phyloP scores from a whole-genome alignment of 805 yeast species.

The Maudiozyma pseudohumilis region DNA sequence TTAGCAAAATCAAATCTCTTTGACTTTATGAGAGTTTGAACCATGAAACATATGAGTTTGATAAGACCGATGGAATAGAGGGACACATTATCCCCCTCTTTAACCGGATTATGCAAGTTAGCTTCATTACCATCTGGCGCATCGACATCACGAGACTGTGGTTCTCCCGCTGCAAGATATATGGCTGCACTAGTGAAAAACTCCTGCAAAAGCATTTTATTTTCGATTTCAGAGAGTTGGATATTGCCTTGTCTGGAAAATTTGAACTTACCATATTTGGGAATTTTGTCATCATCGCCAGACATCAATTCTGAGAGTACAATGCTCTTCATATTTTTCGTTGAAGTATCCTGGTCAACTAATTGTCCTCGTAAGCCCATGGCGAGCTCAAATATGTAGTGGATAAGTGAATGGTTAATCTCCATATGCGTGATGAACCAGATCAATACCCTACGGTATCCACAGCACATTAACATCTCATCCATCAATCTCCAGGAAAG shows the following conservation, averaged over 20 bases:
- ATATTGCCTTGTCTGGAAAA: conserved; percentile 52
- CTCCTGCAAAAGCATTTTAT: conserved; percentile 59
- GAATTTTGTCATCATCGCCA: conserved; percentile 8
- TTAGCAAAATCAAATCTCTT: conserved; percentile 37
- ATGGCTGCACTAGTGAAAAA: conserved; percentile 49
- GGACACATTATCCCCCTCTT: conserved; percentile 24
- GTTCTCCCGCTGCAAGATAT: conserved; percentile 29
- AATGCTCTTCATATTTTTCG: conserved; percentile 6
- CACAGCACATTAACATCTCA: conserved; percentile 61
- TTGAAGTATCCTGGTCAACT: conserved; percentile 4
- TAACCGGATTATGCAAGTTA: background rate
- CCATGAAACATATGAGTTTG: conserved; percentile 52
- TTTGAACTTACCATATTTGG: conserved; percentile 7
- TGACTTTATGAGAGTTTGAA: conserved; percentile 39
- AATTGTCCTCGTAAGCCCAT: conserved; percentile 45
- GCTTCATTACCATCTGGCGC: conserved; percentile 3
- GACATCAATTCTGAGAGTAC: conserved; percentile 5
- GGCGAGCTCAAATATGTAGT: conserved; percentile 53
- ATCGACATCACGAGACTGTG: conserved; percentile 16
- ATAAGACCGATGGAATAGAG: conserved; percentile 35
- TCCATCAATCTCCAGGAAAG: conserved; percentile 50
- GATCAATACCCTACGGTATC: conserved; percentile 51
- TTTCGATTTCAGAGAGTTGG: conserved; percentile 47
- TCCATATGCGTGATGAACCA: conserved; percentile 61
- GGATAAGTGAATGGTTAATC: conserved; percentile 44